Conservation (phyloP, 306 rosid species). For the Cucurbita moschata region DNA sequence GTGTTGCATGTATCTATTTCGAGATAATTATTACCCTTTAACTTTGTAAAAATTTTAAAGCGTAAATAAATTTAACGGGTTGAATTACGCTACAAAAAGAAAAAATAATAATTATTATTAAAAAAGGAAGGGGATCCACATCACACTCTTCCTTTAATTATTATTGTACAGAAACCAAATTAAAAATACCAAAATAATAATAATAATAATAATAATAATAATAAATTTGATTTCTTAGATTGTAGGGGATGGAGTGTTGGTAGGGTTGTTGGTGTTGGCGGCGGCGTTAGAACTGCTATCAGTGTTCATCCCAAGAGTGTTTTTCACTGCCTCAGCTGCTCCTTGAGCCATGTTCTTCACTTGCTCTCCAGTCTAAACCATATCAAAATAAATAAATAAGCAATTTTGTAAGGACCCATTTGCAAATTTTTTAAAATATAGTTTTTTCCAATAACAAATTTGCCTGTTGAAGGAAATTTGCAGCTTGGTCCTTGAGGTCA, state of each 20-base stretch:
- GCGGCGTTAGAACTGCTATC: neutral
- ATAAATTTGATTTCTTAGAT: neutral
- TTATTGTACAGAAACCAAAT: neutral
- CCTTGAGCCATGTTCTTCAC: conserved; percentile 37
- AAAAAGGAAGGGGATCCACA: neutral
- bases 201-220: neutral
- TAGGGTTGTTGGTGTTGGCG: neutral
- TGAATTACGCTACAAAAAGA: too few species aligned
- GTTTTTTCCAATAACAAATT: neutral
- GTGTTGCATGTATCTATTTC: too few species aligned
- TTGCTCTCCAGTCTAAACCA: conserved; percentile 31
- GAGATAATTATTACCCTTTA: too few species aligned
- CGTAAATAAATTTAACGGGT: too few species aligned
- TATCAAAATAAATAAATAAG: neutral
- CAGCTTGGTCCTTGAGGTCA: conserved; percentile 24
- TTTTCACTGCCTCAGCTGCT: conserved; percentile 39
- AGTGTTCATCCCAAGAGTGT: conserved; percentile 37
- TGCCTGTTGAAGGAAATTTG: conserved; percentile 38
- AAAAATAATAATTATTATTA: too few species aligned
- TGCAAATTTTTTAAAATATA: too few species aligned
- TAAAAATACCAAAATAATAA: neutral
- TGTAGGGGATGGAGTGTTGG: neutral
- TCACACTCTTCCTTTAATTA: neutral
- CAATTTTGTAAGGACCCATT: neutral
- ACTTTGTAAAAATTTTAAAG: too few species aligned